phyloP scores from a whole-genome alignment of 179 eudicot species.

The Patellifolia procumbens region DNA sequence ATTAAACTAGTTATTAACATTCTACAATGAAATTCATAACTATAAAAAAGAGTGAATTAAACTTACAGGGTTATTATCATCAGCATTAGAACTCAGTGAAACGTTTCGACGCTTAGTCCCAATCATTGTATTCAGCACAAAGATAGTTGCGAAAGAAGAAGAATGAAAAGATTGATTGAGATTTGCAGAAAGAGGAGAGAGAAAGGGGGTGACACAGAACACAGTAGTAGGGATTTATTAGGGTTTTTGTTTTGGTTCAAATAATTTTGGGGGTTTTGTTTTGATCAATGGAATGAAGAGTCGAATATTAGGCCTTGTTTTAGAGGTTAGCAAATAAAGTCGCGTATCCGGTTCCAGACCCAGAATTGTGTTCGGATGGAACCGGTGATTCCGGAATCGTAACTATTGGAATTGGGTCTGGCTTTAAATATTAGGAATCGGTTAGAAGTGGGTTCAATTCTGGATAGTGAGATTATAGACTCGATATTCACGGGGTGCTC shows the following conservation, averaged over 20 bases:
- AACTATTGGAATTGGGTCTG: too few species aligned
- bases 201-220: too few species aligned
- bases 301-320: too few species aligned
- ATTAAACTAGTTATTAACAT: too few species aligned
- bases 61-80: constrained; percentile 42
- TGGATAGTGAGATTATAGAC: too few species aligned
- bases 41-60: not conserved
- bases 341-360: too few species aligned
- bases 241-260: constrained; percentile 30
- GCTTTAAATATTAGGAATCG: too few species aligned
- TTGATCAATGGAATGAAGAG: not conserved
- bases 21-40: not conserved
- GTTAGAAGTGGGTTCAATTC: too few species aligned
- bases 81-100: constrained; percentile 37
- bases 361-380: too few species aligned
- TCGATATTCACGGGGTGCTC: too few species aligned
- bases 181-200: constrained; percentile 11
- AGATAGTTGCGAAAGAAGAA: constrained; percentile 8
- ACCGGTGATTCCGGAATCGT: too few species aligned
- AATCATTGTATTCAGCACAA: constrained; percentile 23
- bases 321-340: too few species aligned
- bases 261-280: not conserved
- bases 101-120: constrained; percentile 45
- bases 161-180: not conserved
- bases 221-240: constrained; percentile 15